Percentiles rank a stretch among this genome's conserved stretches.
Conservation (phyloP, 139 green algal species). For the Mesotaenium endlicherianum region DNA sequence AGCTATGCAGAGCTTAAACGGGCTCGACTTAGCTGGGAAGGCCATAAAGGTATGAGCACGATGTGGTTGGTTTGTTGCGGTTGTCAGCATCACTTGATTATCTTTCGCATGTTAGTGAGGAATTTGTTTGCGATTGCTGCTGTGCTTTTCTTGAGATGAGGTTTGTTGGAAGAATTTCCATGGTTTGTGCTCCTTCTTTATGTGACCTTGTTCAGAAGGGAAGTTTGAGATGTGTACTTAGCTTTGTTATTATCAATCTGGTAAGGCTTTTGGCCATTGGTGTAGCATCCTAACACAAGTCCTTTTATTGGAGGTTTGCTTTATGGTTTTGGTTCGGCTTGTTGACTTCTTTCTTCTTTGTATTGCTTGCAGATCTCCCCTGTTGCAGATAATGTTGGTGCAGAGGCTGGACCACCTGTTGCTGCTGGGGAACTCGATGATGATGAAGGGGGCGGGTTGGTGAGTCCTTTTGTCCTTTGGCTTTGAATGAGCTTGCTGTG, state of each 20-base stretch:
- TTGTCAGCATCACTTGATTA: not conserved
- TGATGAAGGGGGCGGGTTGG: conserved; percentile 45
- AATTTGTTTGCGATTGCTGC: not conserved
- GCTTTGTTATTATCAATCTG: too few species aligned
- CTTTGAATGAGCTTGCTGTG: conserved; percentile 9
- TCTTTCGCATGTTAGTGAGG: not conserved
- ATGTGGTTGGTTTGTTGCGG: not conserved
- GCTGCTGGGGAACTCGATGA: conserved; percentile 33
- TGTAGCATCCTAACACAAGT: too few species aligned
- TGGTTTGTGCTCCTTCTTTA: too few species aligned
- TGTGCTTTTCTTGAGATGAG: too few species aligned
- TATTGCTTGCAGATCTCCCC: too few species aligned
- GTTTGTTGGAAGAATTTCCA: not conserved
- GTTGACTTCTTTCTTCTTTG: not conserved
- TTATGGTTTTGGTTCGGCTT: not conserved
- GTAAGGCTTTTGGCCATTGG: too few species aligned
- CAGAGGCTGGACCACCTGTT: conserved; percentile 9
- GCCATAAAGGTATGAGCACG: conserved; percentile 41
- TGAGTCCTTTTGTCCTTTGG: conserved; percentile 11
- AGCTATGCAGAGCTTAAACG: conserved; percentile 33
- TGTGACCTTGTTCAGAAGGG: too few species aligned
- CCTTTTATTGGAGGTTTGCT: too few species aligned
- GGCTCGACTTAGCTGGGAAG: conserved; percentile 30
- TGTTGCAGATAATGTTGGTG: not conserved
- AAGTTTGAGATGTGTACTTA: too few species aligned